phyloP scores from a whole-genome alignment of 2,329 filamentous ascomycete genomes.

The Monilinia vaccinii-corymbosi region DNA sequence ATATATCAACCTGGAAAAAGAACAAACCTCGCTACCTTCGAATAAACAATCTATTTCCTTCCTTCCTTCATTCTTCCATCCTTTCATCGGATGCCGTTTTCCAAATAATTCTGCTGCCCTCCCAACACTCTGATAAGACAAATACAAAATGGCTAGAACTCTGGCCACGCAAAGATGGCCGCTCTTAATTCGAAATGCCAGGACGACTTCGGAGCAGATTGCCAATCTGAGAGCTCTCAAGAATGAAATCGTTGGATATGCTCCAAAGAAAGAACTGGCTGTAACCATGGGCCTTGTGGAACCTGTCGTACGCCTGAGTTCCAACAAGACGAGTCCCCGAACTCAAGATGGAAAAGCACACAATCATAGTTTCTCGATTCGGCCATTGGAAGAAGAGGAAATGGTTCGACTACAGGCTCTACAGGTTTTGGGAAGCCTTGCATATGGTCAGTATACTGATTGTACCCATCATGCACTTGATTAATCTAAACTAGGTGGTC shows the following conservation, averaged over 20 bases:
- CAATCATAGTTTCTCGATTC: slow-evolving; percentile 33
- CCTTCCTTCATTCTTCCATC: too few relatives aligned
- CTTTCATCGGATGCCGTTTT: not conserved
- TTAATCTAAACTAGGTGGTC: slow-evolving; percentile 51
- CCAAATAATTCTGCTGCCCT: not conserved
- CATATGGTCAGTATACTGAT: slow-evolving; percentile 54
- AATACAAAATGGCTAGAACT: slow-evolving; percentile 6
- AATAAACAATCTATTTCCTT: too few relatives aligned
- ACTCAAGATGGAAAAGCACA: slow-evolving; percentile 38
- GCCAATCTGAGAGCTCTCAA: slow-evolving; percentile 65
- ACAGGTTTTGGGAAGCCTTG: slow-evolving; percentile 76
- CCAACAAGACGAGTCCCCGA: slow-evolving; percentile 32
- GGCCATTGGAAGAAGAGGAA: slow-evolving; percentile 51
- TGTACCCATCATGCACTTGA: not conserved
- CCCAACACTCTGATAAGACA: not conserved
- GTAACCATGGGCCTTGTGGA: slow-evolving; percentile 61
- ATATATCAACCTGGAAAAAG: not conserved
- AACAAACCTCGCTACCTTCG: not conserved
- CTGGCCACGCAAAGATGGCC: slow-evolving; percentile 33
- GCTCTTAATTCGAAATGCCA: slow-evolving; percentile 47
- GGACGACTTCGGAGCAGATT: slow-evolving; percentile 42
- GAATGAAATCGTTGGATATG: slow-evolving; percentile 82
- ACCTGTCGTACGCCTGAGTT: slow-evolving; percentile 46
- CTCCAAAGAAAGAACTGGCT: slow-evolving; percentile 75
- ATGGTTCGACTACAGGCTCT: slow-evolving; percentile 67